Conservation (phyloP, 208 protist genomes). For the Strigomonas culicis region DNA sequence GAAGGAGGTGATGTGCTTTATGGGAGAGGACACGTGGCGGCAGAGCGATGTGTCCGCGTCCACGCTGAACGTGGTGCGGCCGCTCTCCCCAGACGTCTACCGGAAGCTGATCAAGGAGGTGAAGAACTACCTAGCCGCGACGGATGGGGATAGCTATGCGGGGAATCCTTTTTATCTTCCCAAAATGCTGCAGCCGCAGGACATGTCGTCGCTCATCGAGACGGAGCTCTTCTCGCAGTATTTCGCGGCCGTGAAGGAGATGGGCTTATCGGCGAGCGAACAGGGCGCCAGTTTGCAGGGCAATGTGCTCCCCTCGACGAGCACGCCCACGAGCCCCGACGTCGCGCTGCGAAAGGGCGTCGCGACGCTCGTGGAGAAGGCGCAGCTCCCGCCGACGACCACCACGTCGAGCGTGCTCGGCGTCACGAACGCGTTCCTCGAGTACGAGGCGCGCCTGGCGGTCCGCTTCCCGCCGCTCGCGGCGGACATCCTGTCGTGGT, state of each 20-base stretch:
- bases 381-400: constrained; percentile 30
- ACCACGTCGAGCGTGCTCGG: constrained; percentile 52
- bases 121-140: constrained; percentile 39
- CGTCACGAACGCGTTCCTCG: constrained; percentile 60
- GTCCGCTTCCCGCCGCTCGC: constrained; percentile 74
- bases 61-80: constrained; percentile 57
- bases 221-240: constrained; percentile 59
- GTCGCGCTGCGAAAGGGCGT: neutral
- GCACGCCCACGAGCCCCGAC: neutral
- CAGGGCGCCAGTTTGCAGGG: constrained; percentile 7
- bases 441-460: constrained; percentile 73
- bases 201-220: constrained; percentile 44
- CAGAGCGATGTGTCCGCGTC: constrained; percentile 43
- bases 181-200: constrained; percentile 59
- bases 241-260: constrained; percentile 27
- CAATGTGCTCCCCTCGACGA: constrained; percentile 9
- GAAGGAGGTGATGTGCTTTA: constrained; percentile 53
- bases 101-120: constrained; percentile 44
- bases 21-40: constrained; percentile 64
- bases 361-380: constrained; percentile 21
- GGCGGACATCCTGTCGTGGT: constrained; percentile 62
- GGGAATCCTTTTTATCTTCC: constrained; percentile 79
- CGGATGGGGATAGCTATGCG: neutral
- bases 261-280: neutral
- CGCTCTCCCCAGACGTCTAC: constrained; percentile 50